These are phyloP conservation scores for Diaporthe sp. DNA, from an alignment of 2,329 filamentous ascomycete genomes.

Conservation along the genomic window DNA sequence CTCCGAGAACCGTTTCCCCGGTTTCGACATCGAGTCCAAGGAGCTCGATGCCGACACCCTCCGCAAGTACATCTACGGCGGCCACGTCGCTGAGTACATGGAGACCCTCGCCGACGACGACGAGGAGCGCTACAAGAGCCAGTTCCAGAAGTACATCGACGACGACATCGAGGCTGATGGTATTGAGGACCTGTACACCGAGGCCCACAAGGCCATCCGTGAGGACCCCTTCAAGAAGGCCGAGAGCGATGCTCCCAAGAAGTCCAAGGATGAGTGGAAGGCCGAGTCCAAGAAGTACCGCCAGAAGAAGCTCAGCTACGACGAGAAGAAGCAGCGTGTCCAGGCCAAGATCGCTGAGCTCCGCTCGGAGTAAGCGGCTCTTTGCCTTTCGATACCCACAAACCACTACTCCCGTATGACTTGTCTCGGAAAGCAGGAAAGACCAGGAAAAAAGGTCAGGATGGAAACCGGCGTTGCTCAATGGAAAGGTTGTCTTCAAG, in stretches of 20 bases:
- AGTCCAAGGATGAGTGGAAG: slow-evolving; percentile 98
- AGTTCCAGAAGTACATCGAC: slow-evolving; percentile 98
- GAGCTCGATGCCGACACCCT: slow-evolving; percentile 97
- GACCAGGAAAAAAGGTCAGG: slow-evolving; percentile 38
- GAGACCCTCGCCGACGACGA: slow-evolving; percentile 99
- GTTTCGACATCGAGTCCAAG: slow-evolving; percentile 96
- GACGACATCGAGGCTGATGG: slow-evolving; percentile 96
- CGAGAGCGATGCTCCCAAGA: slow-evolving; percentile 82
- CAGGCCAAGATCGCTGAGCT: slow-evolving; percentile 93
- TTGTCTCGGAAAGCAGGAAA: slow-evolving; percentile 26
- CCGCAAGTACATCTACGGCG: slow-evolving; percentile 99
- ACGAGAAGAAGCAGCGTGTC: slow-evolving; percentile 85
- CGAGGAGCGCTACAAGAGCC: slow-evolving; percentile 98
- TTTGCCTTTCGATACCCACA: slow-evolving; percentile 1
- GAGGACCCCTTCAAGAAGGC: slow-evolving; percentile 98
- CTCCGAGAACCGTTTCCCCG: slow-evolving; percentile 99
- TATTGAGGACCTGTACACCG: slow-evolving; percentile 95
- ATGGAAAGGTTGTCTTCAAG: slow-evolving; percentile 41
- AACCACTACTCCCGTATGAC: slow-evolving; percentile 27
- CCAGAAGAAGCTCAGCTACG: slow-evolving; percentile 82
- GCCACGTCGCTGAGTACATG: slow-evolving; percentile 99
- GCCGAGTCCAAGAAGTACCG: slow-evolving; percentile 92
- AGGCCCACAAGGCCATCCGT: slow-evolving; percentile 96
- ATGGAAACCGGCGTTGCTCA: slow-evolving; percentile 40
- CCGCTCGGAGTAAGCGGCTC: slow-evolving; percentile 62